A percentile compares a stretch with the other conserved stretches of the same genome.
Conservation (phyloP, 176 grass and related monocot species). For the Secale cereale region DNA sequence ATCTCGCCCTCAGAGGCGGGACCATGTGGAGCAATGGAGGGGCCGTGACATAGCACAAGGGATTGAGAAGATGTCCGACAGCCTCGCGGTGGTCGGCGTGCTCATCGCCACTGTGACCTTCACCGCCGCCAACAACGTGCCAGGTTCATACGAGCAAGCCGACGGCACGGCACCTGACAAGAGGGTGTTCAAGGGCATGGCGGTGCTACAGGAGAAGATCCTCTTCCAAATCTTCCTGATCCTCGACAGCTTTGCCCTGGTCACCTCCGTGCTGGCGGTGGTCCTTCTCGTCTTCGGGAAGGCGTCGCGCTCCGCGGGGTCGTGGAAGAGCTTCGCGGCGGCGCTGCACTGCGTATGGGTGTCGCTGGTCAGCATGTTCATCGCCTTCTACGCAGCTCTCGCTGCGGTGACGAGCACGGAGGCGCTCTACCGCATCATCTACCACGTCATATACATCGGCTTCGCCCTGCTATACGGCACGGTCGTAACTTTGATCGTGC, state of each 20-base stretch:
- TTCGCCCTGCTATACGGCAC: rapidly evolving
- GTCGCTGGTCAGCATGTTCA: neutral
- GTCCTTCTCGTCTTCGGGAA: neutral
- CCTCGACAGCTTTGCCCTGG: neutral
- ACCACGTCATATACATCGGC: neutral
- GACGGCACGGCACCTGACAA: too few relatives aligned
- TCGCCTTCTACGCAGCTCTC: neutral
- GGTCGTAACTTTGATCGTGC: neutral
- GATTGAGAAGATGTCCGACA: neutral
- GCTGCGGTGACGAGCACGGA: neutral
- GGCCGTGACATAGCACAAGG: neutral
- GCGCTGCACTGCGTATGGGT: neutral
- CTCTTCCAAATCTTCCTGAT: neutral
- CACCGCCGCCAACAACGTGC: conserved; percentile 6
- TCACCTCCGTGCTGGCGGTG: neutral
- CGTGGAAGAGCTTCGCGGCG: neutral
- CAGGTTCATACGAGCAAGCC: neutral
- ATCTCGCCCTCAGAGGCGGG: neutral
- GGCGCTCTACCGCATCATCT: neutral
- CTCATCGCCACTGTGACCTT: neutral
- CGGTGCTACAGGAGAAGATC: neutral
- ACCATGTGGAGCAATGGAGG: neutral
- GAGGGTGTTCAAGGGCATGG: neutral
- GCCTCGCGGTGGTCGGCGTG: conserved; percentile 3
- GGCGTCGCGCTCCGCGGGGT: neutral